Conservation (phyloP, 352 stramenopile genomes). For the Phytopythium chamaehyphon region DNA sequence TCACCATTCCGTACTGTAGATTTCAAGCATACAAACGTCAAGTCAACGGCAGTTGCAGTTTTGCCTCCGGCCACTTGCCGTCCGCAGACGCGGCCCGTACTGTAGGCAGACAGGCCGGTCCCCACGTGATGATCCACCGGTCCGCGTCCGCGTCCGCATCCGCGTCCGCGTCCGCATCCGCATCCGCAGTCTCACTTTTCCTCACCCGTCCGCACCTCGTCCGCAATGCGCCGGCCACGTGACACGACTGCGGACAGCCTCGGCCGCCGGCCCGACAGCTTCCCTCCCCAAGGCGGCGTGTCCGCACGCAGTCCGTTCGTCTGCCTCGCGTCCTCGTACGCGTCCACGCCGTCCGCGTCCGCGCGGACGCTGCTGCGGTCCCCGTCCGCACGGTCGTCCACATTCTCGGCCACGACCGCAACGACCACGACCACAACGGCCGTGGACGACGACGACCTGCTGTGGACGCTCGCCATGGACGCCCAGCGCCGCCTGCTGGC, state of each 20-base stretch:
- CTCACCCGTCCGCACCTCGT: background rate
- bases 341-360: background rate
- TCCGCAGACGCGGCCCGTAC: too few species aligned
- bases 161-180: background rate
- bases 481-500: conserved; percentile 17
- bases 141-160: too few species aligned
- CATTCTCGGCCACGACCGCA: background rate
- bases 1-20: too few species aligned
- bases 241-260: background rate
- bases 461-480: conserved; percentile 14
- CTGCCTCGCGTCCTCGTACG: conserved; percentile 6
- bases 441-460: conserved; percentile 18
- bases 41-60: too few species aligned
- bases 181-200: background rate
- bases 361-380: background rate
- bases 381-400: conserved; percentile 18
- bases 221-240: background rate
- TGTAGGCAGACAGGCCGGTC: too few species aligned
- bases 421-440: background rate
- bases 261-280: background rate
- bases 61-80: too few species aligned
- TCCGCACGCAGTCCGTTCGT: conserved; percentile 22
- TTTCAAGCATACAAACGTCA: too few species aligned
- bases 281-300: conserved; percentile 2
- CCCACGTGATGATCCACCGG: too few species aligned